phyloP scores from a whole-genome alignment of 768 basidiomycete species.

The Rubroboletus pulcherrimus region DNA sequence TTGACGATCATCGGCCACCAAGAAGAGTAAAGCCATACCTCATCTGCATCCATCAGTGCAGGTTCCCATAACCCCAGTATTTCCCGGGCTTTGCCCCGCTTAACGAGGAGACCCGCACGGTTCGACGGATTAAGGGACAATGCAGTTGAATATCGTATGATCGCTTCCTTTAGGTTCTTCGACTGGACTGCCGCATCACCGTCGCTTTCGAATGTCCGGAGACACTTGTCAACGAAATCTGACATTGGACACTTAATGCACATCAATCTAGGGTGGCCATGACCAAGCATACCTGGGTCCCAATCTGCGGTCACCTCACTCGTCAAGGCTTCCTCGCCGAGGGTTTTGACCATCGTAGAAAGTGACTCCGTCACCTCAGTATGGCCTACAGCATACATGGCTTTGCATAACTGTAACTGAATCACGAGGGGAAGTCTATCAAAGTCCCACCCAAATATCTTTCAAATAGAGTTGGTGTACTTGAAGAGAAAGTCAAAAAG shows the following conservation, averaged over 20 bases:
- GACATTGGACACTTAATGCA: neutral
- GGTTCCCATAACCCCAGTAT: neutral
- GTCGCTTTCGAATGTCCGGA: neutral
- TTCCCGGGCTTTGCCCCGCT: neutral
- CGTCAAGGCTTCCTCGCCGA: neutral
- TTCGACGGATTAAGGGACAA: slow-evolving; percentile 2
- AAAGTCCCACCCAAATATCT: slow-evolving; percentile 10
- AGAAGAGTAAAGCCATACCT: neutral
- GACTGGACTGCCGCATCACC: neutral
- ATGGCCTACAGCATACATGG: neutral
- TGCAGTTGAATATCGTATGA: slow-evolving; percentile 3
- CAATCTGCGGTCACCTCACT: neutral
- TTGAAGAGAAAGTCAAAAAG: neutral
- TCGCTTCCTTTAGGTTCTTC: neutral
- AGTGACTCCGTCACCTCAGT: neutral
- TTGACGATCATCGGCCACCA: neutral
- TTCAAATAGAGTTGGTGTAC: neutral
- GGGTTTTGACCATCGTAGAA: neutral
- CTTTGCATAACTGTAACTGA: neutral
- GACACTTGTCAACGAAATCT: neutral
- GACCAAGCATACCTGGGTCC: neutral
- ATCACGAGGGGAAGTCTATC: neutral
- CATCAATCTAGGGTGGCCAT: neutral
- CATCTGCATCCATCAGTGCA: slow-evolving; percentile 1
- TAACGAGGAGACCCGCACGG: neutral